phyloP scores from a whole-genome alignment of 768 basidiomycete genomes.

The Neoboletus magnificus region DNA sequence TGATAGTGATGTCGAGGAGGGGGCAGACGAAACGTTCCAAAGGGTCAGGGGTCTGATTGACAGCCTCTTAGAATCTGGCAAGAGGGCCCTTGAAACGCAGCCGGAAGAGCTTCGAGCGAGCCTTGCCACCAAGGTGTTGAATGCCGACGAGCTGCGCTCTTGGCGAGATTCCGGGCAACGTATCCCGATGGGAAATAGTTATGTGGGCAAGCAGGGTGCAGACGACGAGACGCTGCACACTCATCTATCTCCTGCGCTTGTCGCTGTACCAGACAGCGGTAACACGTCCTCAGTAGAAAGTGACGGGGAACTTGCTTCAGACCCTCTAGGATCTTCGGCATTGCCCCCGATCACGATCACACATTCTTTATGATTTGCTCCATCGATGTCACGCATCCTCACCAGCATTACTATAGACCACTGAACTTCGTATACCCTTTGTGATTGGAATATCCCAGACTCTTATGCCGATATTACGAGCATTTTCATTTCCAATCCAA shows the following conservation, averaged over 20 bases:
- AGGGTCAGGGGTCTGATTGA: constrained; percentile 67
- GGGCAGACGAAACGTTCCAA: constrained; percentile 55
- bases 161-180: constrained; percentile 45
- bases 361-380: constrained; percentile 31
- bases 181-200: constrained; percentile 6
- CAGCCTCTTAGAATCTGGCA: constrained; percentile 53
- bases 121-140: constrained; percentile 63
- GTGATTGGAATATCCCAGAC: constrained; percentile 14
- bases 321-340: constrained; percentile 9
- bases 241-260: constrained; percentile 11
- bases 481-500: constrained; percentile 13
- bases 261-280: constrained; percentile 20
- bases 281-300: constrained; percentile 24
- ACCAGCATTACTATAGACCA: constrained; percentile 24
- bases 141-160: constrained; percentile 64
- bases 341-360: constrained; percentile 46
- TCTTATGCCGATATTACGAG: constrained; percentile 9
- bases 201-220: constrained; percentile 19
- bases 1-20: constrained; percentile 38
- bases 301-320: constrained; percentile 23
- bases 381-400: constrained; percentile 10
- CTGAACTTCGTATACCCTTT: constrained; percentile 26
- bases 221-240: constrained; percentile 32
- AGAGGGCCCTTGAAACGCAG: constrained; percentile 57
- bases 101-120: constrained; percentile 50